Evolutionary conservation across 2,329 filamentous ascomycete genomes (phyloP), one percentile per base, ranked within the genome.

Genomic region (Samsoniella hepiali): DNA sequence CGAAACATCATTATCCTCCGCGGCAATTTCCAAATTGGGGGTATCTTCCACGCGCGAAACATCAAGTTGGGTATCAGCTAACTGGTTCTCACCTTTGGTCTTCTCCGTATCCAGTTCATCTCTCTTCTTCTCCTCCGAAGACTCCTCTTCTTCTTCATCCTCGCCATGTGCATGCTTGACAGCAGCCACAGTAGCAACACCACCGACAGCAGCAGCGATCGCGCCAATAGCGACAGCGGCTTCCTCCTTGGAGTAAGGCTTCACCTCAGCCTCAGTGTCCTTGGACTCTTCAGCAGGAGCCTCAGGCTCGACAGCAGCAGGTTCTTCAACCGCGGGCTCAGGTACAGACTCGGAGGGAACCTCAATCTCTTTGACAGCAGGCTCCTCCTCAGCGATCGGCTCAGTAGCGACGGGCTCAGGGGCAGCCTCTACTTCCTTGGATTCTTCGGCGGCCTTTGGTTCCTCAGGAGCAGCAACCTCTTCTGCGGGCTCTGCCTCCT

Each of bases 81-180:
- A 15, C 40, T 65, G 38, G 10, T 56, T 62, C 50, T 63, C 49
- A 56, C 56, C 64, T 63, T 65, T 59, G 34, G 74, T 73, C 61
- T 72, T 75, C 66, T 56, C 54, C 42, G n/a, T 53, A 13, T 56
- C 60, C 42, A 51, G 15, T 13, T 63, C 36, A 22, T 40, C 44
- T 17, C 31, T 36, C 31, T 51, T 57, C n/a, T 38, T 45, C 22
- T 63, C 36, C 42, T 57, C 53, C 49, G 58, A 31, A 50, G 63
- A n/a, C n/a, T 58, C 42, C n/a, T 64, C 40, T 29, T 65, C 49
- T 27, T 50, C 54, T 22, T 49, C 63, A 55, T 45, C 49, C 45
- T 54, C n/a, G 11, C 22, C 62, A 5, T 60, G 60, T 3, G 47
- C 49, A 22, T 62, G 42, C 31, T 57, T 50, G 13, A 36, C 50